These are phyloP conservation scores for Aspergillus sp. DNA, from an alignment of 2,329 filamentous ascomycete species.

Conservation along the genomic window DNA sequence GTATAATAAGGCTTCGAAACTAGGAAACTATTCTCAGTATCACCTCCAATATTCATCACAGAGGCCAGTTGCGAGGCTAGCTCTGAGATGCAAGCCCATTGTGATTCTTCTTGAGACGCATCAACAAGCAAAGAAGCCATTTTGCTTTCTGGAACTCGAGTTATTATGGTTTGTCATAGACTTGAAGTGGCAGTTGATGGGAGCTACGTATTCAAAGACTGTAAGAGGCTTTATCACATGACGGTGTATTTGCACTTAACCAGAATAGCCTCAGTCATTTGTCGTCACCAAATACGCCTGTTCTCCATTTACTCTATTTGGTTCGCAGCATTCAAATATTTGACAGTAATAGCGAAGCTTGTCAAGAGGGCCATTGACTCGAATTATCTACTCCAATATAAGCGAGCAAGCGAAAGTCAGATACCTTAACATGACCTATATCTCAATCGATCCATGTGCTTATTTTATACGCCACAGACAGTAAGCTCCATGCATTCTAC, in stretches of 20 bases:
- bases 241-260: neutral
- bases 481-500: neutral
- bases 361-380: no score
- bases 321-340: no score
- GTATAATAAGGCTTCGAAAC: conserved; percentile 3
- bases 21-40: neutral
- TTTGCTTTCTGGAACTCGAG: neutral
- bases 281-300: neutral
- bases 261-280: neutral
- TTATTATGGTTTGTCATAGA: neutral
- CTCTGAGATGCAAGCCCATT: conserved; percentile 6
- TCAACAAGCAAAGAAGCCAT: conserved; percentile 3
- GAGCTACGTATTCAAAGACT: neutral
- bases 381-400: no score
- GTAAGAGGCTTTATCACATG: neutral
- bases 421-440: no score
- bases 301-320: no score
- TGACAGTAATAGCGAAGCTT: no score
- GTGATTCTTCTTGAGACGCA: neutral
- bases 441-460: no score
- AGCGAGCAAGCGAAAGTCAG: no score
- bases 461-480: neutral
- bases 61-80: conserved; percentile 9
- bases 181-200: neutral
- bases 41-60: neutral